Conservation (phyloP, 2,329 filamentous ascomycete genomes). For the Verticillium nonalfalfae region DNA sequence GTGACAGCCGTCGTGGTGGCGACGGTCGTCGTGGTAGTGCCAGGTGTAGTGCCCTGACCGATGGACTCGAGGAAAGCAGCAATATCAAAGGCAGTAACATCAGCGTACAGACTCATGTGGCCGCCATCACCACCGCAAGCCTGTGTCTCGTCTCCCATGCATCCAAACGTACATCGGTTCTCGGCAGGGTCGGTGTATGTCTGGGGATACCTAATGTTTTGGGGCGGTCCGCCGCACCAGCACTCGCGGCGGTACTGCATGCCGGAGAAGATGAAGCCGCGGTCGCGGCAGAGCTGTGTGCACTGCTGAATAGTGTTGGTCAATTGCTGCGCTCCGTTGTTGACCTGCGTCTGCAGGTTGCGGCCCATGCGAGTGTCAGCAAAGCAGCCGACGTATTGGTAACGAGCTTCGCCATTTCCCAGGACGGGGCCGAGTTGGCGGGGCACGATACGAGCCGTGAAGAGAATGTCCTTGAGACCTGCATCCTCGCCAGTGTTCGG, state of each 20-base stretch:
- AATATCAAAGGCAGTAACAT: conserved; percentile 17
- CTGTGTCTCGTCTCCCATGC: conserved; percentile 17
- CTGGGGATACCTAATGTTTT: conserved; percentile 14
- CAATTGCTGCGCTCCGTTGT: conserved; percentile 12
- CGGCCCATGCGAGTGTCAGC: conserved; percentile 24
- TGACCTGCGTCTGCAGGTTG: conserved; percentile 21
- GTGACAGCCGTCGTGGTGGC: neutral
- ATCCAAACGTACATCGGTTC: conserved; percentile 7
- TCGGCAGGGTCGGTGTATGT: conserved; percentile 16
- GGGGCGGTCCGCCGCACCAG: conserved; percentile 18
- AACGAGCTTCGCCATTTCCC: conserved; percentile 19
- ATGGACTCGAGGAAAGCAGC: conserved; percentile 11
- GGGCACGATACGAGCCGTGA: conserved; percentile 23
- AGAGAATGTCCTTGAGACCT: conserved; percentile 26
- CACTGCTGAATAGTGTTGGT: conserved; percentile 27
- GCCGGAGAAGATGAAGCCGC: conserved; percentile 24
- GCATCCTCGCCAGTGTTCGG: conserved; percentile 17
- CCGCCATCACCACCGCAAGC: conserved; percentile 23
- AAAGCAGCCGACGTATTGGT: conserved; percentile 32
- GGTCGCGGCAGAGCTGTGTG: conserved; percentile 18
- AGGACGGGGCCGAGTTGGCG: conserved; percentile 28
- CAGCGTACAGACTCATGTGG: conserved; percentile 22
- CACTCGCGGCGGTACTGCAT: conserved; percentile 24
- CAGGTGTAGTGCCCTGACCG: conserved; percentile 5
- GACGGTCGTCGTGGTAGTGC: conserved; percentile 16